These are phyloP conservation scores for Purpureocillium takamizusanense DNA, from an alignment of 2,329 filamentous ascomycete genomes.

Conservation along the genomic window DNA sequence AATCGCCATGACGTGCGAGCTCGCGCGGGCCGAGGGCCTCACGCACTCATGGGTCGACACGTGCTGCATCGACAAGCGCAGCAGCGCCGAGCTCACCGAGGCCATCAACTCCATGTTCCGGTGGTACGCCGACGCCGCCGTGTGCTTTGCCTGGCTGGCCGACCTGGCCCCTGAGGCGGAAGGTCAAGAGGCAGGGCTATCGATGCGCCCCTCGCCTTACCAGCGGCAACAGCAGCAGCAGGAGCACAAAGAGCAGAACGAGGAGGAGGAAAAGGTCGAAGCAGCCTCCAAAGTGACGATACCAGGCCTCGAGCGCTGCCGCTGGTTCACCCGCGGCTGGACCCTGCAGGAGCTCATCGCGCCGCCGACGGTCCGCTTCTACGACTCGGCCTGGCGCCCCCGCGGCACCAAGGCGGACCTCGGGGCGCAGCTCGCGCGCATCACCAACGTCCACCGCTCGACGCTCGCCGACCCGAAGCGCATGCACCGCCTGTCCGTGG, in stretches of 20 bases:
- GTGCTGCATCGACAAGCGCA: conserved; percentile 11
- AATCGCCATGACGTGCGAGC: too few relatives aligned
- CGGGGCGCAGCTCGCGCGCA: conserved; percentile 9
- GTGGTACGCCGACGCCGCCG: conserved; percentile 5
- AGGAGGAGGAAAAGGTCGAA: too few relatives aligned
- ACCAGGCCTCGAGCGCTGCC: conserved; percentile 2
- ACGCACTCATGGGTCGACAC: conserved; percentile 8
- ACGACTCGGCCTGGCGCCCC: conserved; percentile 14
- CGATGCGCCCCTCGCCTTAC: too few relatives aligned
- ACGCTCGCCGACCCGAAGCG: background rate
- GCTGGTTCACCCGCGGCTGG: conserved; percentile 36
- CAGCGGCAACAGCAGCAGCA: too few relatives aligned
- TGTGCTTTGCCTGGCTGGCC: conserved; percentile 2
- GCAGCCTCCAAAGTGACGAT: too few relatives aligned
- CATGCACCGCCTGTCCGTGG: conserved; percentile 4
- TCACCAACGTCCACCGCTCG: conserved; percentile 7
- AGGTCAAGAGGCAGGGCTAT: too few relatives aligned
- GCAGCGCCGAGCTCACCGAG: conserved; percentile 6
- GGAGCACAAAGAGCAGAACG: too few relatives aligned
- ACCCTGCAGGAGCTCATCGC: conserved; percentile 61
- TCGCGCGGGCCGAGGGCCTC: background rate
- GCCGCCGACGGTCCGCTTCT: conserved; percentile 18
- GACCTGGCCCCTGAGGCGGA: too few relatives aligned
- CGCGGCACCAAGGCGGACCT: conserved; percentile 2
- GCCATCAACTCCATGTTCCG: conserved; percentile 10